A percentile compares a stretch with the other conserved stretches of the same genome.
These are phyloP conservation scores for Torulaspora delbrueckii DNA, from an alignment of 805 yeast species.

Conservation along the genomic window DNA sequence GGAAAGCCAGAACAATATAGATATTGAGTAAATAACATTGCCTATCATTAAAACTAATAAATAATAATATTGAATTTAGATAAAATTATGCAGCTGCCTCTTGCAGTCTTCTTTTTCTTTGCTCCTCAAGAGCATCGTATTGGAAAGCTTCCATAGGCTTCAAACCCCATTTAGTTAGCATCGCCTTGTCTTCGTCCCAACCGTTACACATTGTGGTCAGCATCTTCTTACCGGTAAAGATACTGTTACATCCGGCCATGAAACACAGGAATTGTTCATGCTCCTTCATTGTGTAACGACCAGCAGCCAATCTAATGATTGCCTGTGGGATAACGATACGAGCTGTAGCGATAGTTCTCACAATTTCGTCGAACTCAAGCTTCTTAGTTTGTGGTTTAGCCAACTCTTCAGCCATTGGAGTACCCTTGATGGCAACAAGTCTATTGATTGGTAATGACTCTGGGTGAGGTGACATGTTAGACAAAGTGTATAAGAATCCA, in stretches of 20 bases:
- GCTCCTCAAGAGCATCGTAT: slow-evolving; percentile 14
- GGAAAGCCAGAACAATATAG: slow-evolving; percentile 35
- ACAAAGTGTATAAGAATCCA: slow-evolving; percentile 58
- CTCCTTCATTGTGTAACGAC: slow-evolving; percentile 76
- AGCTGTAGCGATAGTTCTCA: slow-evolving; percentile 72
- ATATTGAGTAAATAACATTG: slow-evolving; percentile 32
- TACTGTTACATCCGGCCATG: slow-evolving; percentile 74
- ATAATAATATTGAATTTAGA: slow-evolving; percentile 6
- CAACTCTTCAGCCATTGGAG: slow-evolving; percentile 62
- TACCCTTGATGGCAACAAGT: slow-evolving; percentile 73
- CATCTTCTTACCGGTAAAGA: slow-evolving; percentile 78
- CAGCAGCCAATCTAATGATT: slow-evolving; percentile 73
- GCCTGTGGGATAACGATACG: slow-evolving; percentile 68
- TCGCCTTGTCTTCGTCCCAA: slow-evolving; percentile 72
- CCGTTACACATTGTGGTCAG: slow-evolving; percentile 78
- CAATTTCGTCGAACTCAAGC: slow-evolving; percentile 54
- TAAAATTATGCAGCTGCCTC: slow-evolving; percentile 4
- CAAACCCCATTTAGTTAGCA: slow-evolving; percentile 68
- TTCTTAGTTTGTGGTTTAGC: slow-evolving; percentile 38
- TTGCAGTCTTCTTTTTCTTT: slow-evolving; percentile 7
- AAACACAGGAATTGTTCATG: slow-evolving; percentile 70
- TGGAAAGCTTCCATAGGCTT: slow-evolving; percentile 48
- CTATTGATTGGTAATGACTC: slow-evolving; percentile 79
- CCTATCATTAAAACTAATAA: not conserved
- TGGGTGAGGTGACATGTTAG: slow-evolving; percentile 69